phyloP scores from a whole-genome alignment of 2,329 filamentous ascomycete species.

The Alternaria arborescens region DNA sequence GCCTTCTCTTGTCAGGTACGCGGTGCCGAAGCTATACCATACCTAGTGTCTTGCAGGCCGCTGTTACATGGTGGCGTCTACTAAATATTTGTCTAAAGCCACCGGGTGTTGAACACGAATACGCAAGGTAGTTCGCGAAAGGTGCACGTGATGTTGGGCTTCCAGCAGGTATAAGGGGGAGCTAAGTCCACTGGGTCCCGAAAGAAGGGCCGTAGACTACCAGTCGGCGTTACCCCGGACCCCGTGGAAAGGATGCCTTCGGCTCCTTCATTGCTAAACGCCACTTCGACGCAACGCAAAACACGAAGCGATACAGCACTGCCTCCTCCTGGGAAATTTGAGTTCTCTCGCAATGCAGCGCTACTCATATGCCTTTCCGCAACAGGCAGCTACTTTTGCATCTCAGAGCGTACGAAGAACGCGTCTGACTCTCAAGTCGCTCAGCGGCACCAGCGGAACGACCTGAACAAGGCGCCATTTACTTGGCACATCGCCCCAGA shows the following conservation, averaged over 20 bases:
- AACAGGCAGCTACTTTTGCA: background rate
- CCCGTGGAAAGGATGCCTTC: background rate
- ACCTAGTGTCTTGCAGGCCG: background rate
- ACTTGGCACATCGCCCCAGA: background rate
- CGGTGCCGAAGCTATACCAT: background rate
- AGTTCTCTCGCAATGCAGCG: background rate
- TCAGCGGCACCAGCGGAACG: background rate
- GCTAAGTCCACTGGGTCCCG: background rate
- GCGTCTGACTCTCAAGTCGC: background rate
- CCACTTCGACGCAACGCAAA: conserved; percentile 2
- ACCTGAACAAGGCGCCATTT: background rate
- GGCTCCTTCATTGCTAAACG: conserved; percentile 1
- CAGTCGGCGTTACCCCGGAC: background rate
- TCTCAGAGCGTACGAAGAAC: background rate
- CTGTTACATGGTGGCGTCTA: background rate
- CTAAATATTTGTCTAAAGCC: background rate
- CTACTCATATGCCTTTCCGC: background rate
- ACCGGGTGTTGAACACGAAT: background rate
- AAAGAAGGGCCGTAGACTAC: conserved; percentile 1
- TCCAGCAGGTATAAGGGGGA: background rate
- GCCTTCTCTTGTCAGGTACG: background rate
- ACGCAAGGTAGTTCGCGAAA: background rate
- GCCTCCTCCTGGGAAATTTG: background rate
- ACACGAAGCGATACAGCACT: conserved; percentile 5
- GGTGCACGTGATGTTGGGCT: background rate